phyloP scores from a whole-genome alignment of 305 asterid genomes.

The Fraxinus floribunda region DNA sequence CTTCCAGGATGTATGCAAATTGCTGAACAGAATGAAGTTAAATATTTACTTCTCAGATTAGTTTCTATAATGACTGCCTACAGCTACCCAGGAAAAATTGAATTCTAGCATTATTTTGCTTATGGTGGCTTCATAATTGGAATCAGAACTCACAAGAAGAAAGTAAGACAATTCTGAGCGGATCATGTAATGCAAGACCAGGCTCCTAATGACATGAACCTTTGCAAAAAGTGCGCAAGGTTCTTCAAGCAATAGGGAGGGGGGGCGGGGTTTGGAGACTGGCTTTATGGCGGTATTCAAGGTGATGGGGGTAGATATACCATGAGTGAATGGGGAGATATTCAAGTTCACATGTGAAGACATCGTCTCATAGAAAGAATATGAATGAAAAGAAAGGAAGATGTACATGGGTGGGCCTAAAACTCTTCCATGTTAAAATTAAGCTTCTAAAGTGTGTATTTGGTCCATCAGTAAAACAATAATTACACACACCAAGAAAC shows the following conservation, averaged over 20 bases:
- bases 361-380: neutral
- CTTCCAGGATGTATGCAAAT: neutral
- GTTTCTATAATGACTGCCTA: neutral
- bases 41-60: neutral
- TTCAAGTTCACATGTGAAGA: neutral
- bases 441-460: neutral
- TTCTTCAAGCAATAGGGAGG: neutral
- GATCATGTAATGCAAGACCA: neutral
- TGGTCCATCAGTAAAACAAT: neutral
- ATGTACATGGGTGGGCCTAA: neutral
- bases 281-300: neutral
- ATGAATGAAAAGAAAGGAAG: neutral
- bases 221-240: neutral
- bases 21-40: neutral
- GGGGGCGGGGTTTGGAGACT: neutral
- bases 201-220: neutral
- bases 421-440: neutral
- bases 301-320: neutral
- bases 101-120: neutral
- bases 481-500: conserved; percentile 1
- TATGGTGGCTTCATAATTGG: neutral
- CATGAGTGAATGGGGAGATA: neutral
- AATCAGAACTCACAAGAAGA: neutral
- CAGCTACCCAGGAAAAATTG: neutral
- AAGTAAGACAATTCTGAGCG: neutral